Conservation (phyloP, 176 grass and related monocot species). For the Cocos nucifera region DNA sequence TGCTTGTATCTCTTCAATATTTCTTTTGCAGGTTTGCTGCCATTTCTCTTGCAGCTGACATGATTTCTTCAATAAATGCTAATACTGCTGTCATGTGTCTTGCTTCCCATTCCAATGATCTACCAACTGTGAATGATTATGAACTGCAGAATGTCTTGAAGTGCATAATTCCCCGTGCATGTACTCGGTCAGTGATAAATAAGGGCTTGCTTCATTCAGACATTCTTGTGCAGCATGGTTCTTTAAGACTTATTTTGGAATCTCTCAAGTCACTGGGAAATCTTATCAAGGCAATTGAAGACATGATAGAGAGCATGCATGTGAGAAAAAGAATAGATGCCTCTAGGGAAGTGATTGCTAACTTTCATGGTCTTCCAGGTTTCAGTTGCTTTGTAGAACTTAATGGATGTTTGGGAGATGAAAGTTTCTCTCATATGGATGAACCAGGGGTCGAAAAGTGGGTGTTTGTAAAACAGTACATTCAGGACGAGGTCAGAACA, state of each 20-base stretch:
- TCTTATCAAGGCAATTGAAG: slow-evolving; percentile 48
- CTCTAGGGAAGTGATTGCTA: slow-evolving; percentile 18
- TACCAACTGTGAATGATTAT: slow-evolving; percentile 41
- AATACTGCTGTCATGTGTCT: slow-evolving; percentile 33
- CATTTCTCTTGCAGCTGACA: slow-evolving; percentile 68
- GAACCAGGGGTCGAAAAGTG: slow-evolving; percentile 29
- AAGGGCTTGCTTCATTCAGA: slow-evolving; percentile 86
- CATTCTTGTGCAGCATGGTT: slow-evolving; percentile 75
- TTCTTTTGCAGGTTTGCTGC: slow-evolving; percentile 56
- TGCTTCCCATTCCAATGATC: slow-evolving; percentile 32
- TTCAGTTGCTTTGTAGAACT: slow-evolving; percentile 33
- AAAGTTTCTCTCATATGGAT: slow-evolving; percentile 18
- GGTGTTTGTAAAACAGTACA: slow-evolving; percentile 61
- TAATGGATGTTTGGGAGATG: slow-evolving; percentile 22
- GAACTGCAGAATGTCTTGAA: slow-evolving; percentile 55
- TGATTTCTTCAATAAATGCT: slow-evolving; percentile 54
- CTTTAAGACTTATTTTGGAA: slow-evolving; percentile 65
- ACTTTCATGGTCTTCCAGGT: slow-evolving; percentile 25
- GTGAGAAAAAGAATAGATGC: slow-evolving; percentile 13
- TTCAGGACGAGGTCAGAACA: slow-evolving; percentile 60
- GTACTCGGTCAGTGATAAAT: slow-evolving; percentile 60
- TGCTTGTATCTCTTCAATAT: slow-evolving; percentile 19
- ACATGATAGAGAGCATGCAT: slow-evolving; percentile 13
- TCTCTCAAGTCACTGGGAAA: slow-evolving; percentile 50
- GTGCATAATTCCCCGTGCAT: slow-evolving; percentile 57